These are phyloP conservation scores for Pseudopithomyces maydicus DNA, from an alignment of 2,329 filamentous ascomycete genomes.

Conservation along the genomic window DNA sequence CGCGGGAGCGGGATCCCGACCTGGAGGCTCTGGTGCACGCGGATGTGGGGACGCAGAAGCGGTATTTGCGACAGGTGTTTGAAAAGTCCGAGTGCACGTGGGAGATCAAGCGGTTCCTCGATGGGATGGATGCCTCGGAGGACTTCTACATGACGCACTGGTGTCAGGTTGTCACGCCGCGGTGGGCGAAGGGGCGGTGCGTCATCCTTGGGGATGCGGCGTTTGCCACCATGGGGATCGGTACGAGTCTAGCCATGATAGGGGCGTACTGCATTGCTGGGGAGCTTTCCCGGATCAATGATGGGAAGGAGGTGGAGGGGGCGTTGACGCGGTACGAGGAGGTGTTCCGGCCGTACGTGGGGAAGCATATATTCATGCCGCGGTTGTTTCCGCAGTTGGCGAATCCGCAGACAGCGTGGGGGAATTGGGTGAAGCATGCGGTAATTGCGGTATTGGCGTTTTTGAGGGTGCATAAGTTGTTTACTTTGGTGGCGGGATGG, in stretches of 20 bases:
- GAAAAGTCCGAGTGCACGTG: conserved; percentile 34
- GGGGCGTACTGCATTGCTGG: conserved; percentile 48
- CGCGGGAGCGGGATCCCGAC: conserved; percentile 12
- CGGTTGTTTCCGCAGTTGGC: conserved; percentile 26
- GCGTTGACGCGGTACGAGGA: conserved; percentile 31
- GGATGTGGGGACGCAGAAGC: conserved; percentile 49
- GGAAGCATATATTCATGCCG: conserved; percentile 14
- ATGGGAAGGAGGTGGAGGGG: conserved; percentile 17
- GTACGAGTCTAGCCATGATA: conserved; percentile 42
- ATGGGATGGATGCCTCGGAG: conserved; percentile 41
- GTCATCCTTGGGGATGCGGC: conserved; percentile 44
- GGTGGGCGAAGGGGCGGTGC: conserved; percentile 34
- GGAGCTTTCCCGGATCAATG: conserved; percentile 33
- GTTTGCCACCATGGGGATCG: conserved; percentile 38
- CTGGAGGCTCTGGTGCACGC: conserved; percentile 27
- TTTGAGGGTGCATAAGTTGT: conserved; percentile 6
- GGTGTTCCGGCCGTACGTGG: conserved; percentile 20
- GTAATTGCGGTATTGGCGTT: conserved; percentile 15
- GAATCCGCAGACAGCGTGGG: conserved; percentile 39
- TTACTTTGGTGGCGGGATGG: conserved; percentile 3
- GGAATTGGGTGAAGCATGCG: conserved; percentile 25
- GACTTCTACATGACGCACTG: conserved; percentile 51
- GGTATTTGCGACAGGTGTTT: conserved; percentile 39
- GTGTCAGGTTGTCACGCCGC: conserved; percentile 33
- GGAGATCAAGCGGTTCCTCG: conserved; percentile 38